phyloP scores from a whole-genome alignment of 345 rosid genomes.

The Noccaea caerulescens region DNA sequence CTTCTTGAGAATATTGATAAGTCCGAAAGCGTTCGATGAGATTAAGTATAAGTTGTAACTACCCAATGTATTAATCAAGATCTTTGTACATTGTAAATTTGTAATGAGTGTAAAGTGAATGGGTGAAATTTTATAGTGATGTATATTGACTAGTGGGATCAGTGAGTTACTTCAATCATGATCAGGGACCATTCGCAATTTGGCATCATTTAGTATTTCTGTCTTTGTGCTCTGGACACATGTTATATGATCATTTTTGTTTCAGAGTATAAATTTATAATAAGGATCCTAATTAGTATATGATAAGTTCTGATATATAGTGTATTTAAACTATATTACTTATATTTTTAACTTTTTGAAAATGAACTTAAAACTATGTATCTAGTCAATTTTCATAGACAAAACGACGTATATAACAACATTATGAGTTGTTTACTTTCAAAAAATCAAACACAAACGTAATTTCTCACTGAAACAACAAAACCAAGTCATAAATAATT shows the following conservation, averaged over 20 bases:
- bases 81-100: background rate
- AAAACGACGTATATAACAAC: background rate
- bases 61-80: background rate
- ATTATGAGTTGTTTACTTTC: background rate
- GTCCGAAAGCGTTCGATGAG: background rate
- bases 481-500: background rate
- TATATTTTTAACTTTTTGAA: background rate
- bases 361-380: slow-evolving; percentile 11
- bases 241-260: slow-evolving; percentile 30
- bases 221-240: slow-evolving; percentile 8
- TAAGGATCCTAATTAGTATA: background rate
- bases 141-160: slow-evolving; percentile 15
- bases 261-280: background rate
- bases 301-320: background rate
- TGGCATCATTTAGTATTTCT: slow-evolving; percentile 1
- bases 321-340: background rate
- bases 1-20: too few relatives aligned
- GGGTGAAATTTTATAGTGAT: slow-evolving; percentile 12
- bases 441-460: slow-evolving; percentile 2
- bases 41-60: background rate
- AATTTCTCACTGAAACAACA: background rate
- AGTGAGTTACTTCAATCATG: slow-evolving; percentile 30
- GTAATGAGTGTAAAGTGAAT: background rate
- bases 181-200: slow-evolving; percentile 28
- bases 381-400: slow-evolving; percentile 1